Conservation (phyloP, 768 basidiomycete genomes). For the Pleurotus ostreatus region DNA sequence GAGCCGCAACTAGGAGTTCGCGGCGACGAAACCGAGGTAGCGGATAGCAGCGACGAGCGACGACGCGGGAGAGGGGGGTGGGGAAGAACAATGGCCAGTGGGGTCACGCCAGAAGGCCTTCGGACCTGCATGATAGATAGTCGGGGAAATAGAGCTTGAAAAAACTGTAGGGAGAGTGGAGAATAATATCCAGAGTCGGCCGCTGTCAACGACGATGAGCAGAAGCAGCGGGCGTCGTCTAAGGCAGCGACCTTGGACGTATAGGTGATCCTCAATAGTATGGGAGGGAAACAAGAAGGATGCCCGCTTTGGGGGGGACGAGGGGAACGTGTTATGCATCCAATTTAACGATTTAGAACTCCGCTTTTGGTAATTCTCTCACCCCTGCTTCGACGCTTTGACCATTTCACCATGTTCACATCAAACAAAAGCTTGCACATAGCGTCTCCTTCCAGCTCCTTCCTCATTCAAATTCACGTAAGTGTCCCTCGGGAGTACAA, state of each 20-base stretch:
- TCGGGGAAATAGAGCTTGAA: slow-evolving; percentile 17
- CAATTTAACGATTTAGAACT: slow-evolving; percentile 1
- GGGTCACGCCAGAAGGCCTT: slow-evolving; percentile 45
- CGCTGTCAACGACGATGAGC: slow-evolving; percentile 4
- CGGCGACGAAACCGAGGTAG: slow-evolving; percentile 39
- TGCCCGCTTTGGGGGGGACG: background rate
- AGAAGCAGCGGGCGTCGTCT: slow-evolving; percentile 3
- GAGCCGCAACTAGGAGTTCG: slow-evolving; percentile 62
- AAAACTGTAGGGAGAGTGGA: slow-evolving; percentile 20
- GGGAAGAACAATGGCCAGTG: slow-evolving; percentile 60
- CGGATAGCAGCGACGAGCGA: slow-evolving; percentile 47
- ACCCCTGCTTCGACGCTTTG: slow-evolving; percentile 7
- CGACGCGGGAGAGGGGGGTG: slow-evolving; percentile 50
- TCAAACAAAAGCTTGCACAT: background rate
- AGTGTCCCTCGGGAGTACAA: background rate
- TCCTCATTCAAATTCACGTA: background rate
- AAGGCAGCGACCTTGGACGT: background rate
- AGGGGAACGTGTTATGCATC: slow-evolving; percentile 8
- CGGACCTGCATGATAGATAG: slow-evolving; percentile 42
- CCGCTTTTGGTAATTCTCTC: background rate
- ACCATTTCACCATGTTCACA: slow-evolving; percentile 10
- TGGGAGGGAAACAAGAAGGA: slow-evolving; percentile 10
- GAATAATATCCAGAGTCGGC: background rate
- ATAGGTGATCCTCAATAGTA: slow-evolving; percentile 9
- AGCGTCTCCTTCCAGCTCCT: background rate